Evolutionary conservation across 805 yeast species (phyloP), one percentile per base, ranked within the genome.

Genomic region (Starmerella apicola): DNA sequence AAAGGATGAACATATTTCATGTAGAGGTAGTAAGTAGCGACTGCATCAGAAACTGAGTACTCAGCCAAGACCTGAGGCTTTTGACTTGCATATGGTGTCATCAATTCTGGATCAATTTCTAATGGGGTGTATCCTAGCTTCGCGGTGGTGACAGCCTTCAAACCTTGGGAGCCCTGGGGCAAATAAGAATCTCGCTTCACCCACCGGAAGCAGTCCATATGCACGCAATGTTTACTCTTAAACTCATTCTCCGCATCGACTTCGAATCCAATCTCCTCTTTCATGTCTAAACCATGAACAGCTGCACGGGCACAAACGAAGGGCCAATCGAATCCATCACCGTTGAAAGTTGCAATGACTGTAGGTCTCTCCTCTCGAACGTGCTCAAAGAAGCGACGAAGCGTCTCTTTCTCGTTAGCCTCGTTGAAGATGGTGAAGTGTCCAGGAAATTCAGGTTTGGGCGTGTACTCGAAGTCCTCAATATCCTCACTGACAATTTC

Each of bases 271-370:
- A 88, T 88, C 57, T 88, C 96, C 32, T 80, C 79, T 55, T 74
- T 81, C 91, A 91, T 79, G 56, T 81, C 78, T 48, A 91, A 58
- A 13, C 82, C 95, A 58, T 91, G 93, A 43, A 74, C 74, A 18
- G 76, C 64, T 2, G 96, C 78, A 56, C 99, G 68, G 12, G 81
- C 78, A 50, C 86, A 97, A 2, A 91, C 88, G 57, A 85, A 91
- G 1, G 99, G 99, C 97, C 98, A 91, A 66, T 91, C 99, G 62
- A 91, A 91, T 56, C 86, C 88, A 58, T 91, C 99, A 68, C 99
- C 99, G 62, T 91, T 91, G 54, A 83, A 91, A 0, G 98, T 91
- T 1, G 95, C 94, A 40, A 93, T 91, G n/a, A 91, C 94, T 0
- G 97, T 88, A 1, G 99, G 98, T 50, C 73, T 70, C 3, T 71